phyloP scores from a whole-genome alignment of 257 asterid genomes.

The Solanum virginianum region DNA sequence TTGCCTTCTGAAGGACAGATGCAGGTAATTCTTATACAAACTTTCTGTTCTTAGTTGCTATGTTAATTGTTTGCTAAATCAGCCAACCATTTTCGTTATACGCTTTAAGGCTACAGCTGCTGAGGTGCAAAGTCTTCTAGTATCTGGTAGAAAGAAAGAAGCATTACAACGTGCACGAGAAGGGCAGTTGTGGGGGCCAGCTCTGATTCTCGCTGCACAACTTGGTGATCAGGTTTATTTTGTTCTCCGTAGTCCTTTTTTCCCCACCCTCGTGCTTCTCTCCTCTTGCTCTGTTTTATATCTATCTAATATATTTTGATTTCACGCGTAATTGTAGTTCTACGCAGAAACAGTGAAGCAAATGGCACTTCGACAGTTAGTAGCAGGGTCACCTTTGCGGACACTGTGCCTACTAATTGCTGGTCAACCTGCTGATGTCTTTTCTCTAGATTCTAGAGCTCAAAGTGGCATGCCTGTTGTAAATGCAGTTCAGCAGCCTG shows the following conservation, averaged over 20 bases:
- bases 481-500: constrained; percentile 46
- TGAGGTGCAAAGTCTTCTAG: constrained; percentile 82
- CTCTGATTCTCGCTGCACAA: constrained; percentile 95
- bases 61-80: neutral
- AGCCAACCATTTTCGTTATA: neutral
- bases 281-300: neutral
- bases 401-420: constrained; percentile 89
- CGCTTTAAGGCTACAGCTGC: constrained; percentile 63
- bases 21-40: constrained; percentile 34
- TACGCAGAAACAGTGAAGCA: constrained; percentile 87
- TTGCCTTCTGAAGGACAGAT: constrained; percentile 81
- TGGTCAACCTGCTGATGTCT: constrained; percentile 90
- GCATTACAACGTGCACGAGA: constrained; percentile 90
- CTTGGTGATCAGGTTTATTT: constrained; percentile 72
- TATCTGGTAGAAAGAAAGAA: constrained; percentile 89
- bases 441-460: constrained; percentile 39
- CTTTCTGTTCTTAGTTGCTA: neutral
- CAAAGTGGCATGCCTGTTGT: constrained; percentile 28
- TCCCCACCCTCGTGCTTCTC: neutral
- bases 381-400: constrained; percentile 92
- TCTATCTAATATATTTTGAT: neutral
- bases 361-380: constrained; percentile 84
- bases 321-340: constrained; percentile 34
- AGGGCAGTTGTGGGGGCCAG: constrained; percentile 99
- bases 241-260: neutral